These are phyloP conservation scores for Tolypocladium guangdongense DNA, from an alignment of 2,329 filamentous ascomycete genomes.

Conservation along the genomic window DNA sequence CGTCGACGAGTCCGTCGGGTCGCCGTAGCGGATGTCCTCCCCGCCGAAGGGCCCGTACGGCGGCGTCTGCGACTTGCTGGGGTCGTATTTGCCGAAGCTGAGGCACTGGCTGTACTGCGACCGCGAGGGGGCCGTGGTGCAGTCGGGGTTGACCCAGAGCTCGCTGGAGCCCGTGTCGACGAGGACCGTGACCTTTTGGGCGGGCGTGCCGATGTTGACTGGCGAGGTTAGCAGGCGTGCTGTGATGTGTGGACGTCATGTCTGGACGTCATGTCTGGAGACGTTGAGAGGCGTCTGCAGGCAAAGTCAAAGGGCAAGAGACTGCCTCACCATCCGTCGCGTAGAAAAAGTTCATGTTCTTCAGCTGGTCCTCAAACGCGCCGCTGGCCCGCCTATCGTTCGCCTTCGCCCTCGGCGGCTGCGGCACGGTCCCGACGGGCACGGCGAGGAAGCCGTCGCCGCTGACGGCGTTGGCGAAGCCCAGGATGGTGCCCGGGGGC, in stretches of 20 bases:
- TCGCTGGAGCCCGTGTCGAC: constrained; percentile 43
- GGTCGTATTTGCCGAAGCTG: constrained; percentile 32
- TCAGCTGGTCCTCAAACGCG: constrained; percentile 18
- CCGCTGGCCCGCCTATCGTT: constrained; percentile 13
- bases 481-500: neutral
- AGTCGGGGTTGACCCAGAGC: constrained; percentile 44
- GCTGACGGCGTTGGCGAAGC: constrained; percentile 16
- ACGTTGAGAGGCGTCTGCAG: neutral
- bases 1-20: constrained; percentile 21
- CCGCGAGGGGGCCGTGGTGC: constrained; percentile 24
- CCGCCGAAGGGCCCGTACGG: constrained; percentile 24
- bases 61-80: constrained; percentile 26
- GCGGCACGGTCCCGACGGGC: constrained; percentile 21
- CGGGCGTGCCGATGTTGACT: constrained; percentile 32
- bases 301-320: neutral
- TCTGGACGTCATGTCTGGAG: neutral
- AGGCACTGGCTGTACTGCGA: constrained; percentile 25
- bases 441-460: constrained; percentile 27
- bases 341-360: constrained; percentile 28
- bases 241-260: neutral
- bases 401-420: constrained; percentile 5
- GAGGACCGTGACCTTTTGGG: constrained; percentile 33
- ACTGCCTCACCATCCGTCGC: constrained; percentile 22
- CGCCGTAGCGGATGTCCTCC: constrained; percentile 28
- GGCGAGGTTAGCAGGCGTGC: neutral